Conservation (phyloP, 768 basidiomycete species). For the Leucocoprinus leucothites region DNA sequence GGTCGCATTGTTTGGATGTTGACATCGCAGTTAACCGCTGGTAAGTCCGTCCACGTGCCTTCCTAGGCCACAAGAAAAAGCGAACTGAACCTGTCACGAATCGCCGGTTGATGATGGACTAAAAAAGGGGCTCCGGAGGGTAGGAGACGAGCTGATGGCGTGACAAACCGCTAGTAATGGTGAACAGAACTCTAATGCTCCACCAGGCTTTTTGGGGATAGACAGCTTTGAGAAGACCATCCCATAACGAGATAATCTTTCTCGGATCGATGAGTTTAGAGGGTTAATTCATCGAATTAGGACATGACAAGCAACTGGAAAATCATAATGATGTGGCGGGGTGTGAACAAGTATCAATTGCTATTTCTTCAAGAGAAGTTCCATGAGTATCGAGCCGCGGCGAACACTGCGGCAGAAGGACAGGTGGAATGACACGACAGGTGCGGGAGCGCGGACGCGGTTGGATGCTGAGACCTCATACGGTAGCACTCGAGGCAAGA, state of each 20-base stretch:
- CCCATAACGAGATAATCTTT: conserved; percentile 6
- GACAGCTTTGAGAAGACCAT: conserved; percentile 3
- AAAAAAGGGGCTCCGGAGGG: background rate
- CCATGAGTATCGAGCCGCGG: conserved; percentile 25
- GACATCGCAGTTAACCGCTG: background rate
- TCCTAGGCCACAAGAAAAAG: background rate
- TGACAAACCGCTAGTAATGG: conserved; percentile 1
- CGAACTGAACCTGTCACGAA: background rate
- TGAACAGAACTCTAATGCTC: conserved; percentile 12
- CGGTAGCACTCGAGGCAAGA: no score
- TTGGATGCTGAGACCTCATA: no score
- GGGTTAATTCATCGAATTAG: conserved; percentile 4
- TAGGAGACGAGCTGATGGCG: background rate
- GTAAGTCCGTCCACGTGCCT: conserved; percentile 1
- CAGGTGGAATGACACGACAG: conserved; percentile 18
- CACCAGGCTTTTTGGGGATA: conserved; percentile 10
- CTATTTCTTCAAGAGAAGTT: conserved; percentile 29
- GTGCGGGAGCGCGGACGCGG: no score
- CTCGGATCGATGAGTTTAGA: conserved; percentile 1
- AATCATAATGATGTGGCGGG: conserved; percentile 5
- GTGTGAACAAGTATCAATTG: background rate
- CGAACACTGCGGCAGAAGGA: conserved; percentile 28
- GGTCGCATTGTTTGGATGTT: background rate
- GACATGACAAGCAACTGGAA: conserved; percentile 6
- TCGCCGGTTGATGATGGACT: background rate